Evolutionary conservation across 2,329 filamentous ascomycete genomes (phyloP).

Genomic region (Hymenoscyphus infarciens): DNA sequence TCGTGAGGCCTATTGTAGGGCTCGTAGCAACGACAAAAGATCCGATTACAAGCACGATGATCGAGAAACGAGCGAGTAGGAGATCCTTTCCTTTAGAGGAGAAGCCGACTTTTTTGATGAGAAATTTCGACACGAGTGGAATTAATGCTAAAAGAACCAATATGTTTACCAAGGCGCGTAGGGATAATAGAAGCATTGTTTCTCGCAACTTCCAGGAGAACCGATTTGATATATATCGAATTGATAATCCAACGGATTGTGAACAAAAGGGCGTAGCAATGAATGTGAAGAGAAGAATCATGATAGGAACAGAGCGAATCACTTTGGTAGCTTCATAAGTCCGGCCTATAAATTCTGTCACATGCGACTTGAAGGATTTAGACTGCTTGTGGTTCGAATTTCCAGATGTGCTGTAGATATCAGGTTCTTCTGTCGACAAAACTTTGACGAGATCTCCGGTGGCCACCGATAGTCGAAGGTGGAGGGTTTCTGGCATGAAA

Average conservation of each 20-base stretch:
- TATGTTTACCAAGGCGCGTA: constrained; percentile 29
- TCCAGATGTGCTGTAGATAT: not conserved
- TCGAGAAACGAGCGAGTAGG: constrained; percentile 25
- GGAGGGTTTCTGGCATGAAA: constrained; percentile 35
- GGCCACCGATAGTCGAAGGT: constrained; percentile 18
- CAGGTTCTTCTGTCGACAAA: constrained; percentile 10
- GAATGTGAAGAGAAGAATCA: constrained; percentile 33
- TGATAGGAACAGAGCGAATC: constrained; percentile 28
- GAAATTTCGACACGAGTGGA: constrained; percentile 24
- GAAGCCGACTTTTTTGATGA: constrained; percentile 20
- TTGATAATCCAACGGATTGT: constrained; percentile 21
- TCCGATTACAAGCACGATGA: constrained; percentile 22
- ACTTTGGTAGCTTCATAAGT: constrained; percentile 24
- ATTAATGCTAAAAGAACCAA: constrained; percentile 27
- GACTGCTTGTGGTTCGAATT: not conserved
- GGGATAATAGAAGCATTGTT: constrained; percentile 28
- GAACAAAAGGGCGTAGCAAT: constrained; percentile 19
- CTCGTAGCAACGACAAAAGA: constrained; percentile 24
- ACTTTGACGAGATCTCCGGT: constrained; percentile 15
- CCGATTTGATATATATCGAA: constrained; percentile 32
- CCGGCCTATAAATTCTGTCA: constrained; percentile 17
- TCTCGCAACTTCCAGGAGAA: constrained; percentile 28
- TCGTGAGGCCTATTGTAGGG: constrained; percentile 24
- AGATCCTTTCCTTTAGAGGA: constrained; percentile 28
- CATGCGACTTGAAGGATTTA: constrained; percentile 17